These are phyloP conservation scores for Thalassiosira mediterranea DNA, from an alignment of 352 stramenopile genomes.

Conservation along the genomic window DNA sequence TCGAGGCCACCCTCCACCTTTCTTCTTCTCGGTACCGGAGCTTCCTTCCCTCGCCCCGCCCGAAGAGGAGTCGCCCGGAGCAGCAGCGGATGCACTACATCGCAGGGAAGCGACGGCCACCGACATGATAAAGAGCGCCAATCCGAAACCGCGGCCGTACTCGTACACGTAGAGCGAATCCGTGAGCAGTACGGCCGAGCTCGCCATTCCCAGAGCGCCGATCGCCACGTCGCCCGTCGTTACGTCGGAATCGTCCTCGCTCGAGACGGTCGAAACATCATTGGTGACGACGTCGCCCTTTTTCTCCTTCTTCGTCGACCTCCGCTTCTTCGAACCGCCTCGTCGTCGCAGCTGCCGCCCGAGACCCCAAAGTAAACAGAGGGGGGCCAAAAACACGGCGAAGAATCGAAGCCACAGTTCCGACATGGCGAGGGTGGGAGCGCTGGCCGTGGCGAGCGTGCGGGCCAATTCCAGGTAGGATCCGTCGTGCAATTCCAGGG, in stretches of 20 bases:
- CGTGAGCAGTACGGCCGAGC: constrained; percentile 65
- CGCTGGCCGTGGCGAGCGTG: constrained; percentile 22
- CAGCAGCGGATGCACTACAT: background rate
- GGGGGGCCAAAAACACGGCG: constrained; percentile 48
- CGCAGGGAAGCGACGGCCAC: constrained; percentile 32
- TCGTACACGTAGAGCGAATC: constrained; percentile 76
- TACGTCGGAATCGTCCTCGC: no score
- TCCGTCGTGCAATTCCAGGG: constrained; percentile 42
- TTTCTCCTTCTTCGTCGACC: background rate
- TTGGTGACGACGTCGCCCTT: background rate
- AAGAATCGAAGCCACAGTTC: constrained; percentile 79
- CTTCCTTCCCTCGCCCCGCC: background rate
- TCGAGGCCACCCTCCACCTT: no score
- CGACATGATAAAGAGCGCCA: constrained; percentile 41
- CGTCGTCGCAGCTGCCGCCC: constrained; percentile 20
- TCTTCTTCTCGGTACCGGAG: background rate
- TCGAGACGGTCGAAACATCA: background rate
- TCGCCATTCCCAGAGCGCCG: constrained; percentile 24
- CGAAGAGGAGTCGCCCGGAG: no score
- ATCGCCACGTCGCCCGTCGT: background rate
- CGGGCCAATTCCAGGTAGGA: constrained; percentile 25
- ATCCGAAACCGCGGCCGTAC: constrained; percentile 57
- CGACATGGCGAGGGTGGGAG: constrained; percentile 68
- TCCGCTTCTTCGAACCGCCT: background rate
- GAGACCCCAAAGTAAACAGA: constrained; percentile 51